These are phyloP conservation scores for Lablab purpureus DNA, from an alignment of 306 rosid species.

Conservation along the genomic window DNA sequence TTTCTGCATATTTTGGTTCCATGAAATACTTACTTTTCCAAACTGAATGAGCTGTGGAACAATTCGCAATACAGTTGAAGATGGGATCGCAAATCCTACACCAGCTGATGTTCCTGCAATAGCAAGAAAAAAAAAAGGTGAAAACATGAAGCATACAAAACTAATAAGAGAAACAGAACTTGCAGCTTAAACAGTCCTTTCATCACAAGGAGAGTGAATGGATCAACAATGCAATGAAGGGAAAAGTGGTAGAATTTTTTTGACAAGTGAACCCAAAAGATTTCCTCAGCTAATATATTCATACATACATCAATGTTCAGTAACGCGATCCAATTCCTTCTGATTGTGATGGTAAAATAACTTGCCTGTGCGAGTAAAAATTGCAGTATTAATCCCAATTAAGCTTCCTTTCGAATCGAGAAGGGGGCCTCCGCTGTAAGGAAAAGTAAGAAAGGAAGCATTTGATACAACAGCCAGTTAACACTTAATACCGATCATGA, in stretches of 20 bases:
- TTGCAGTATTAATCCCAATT: conserved; percentile 93
- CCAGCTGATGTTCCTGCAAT: conserved; percentile 95
- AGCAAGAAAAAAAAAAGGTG: conserved; percentile 33
- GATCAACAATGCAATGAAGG: conserved; percentile 16
- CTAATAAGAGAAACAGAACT: conserved; percentile 32
- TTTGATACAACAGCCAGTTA: background rate
- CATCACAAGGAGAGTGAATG: conserved; percentile 14
- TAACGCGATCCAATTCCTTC: conserved; percentile 12
- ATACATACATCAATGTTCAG: conserved; percentile 14
- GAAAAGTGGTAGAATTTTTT: background rate
- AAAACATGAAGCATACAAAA: conserved; percentile 7
- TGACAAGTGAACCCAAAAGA: background rate
- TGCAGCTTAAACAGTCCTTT: conserved; percentile 31
- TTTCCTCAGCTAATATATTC: conserved; percentile 37
- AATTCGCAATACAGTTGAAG: conserved; percentile 78
- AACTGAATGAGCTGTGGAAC: conserved; percentile 89
- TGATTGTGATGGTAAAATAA: background rate
- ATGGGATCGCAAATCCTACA: conserved; percentile 98
- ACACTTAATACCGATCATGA: conserved; percentile 3
- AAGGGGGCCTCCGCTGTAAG: conserved; percentile 91
- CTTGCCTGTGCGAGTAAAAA: conserved; percentile 90
- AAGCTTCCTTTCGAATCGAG: conserved; percentile 89
- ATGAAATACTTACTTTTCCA: conserved; percentile 67
- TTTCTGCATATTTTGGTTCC: background rate
- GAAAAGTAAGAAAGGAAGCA: conserved; percentile 45